Base-by-base conservation (phyloP, 108 stramenopile genomes). In the Fragilaria crotonensis region DNA sequence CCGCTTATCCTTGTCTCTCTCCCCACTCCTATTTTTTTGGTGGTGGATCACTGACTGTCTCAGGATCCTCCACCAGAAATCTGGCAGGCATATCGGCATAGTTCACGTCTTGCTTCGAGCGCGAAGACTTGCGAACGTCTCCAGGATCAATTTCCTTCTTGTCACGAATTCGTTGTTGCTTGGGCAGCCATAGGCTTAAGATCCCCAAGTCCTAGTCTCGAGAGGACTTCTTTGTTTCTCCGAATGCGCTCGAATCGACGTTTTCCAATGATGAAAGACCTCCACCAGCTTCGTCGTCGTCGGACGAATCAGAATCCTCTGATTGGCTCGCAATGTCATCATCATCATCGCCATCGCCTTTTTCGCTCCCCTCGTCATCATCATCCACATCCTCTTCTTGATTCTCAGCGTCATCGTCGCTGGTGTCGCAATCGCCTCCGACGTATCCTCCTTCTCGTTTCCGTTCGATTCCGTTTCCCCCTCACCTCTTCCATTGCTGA, bases 191-290 rank as follows among this genome's bases (percentile, higher is more conserved):
- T 11, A 41, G 57, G 17, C 17, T 22, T 57, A 23, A 21, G 32
- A n/a, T 63, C 19, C 25, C 57, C 77, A 25, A 90, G 57, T 17
- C 89, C 89, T 30, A 90, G 68, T 46, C 55, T 31, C 20, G 68
- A 69, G 9, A 90, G 64, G 25, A 77, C 66, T 54, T 76, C 68
- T 49, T 84, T 64, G 57, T 90, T 90, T 20, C 89, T 71, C 56
- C 72, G 59, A 52, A 90, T 90, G 44, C 79, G 61, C 25, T 78
- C 89, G 18, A 74, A 33, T 47, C 89, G 84, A 41, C 36, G 36
- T 11, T 14, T 14, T 41, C 36, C 36, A 41, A 41, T 11, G 36
- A 7, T 11, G 36, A 41, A 14, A 41, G 36, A n/a, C n/a, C n/a
- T 41, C 36, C 36, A 41, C 36, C 36, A 7, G 7, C 36, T 41